A percentile compares a stretch with the other conserved stretches of the same genome.
Conservation (phyloP, 2,329 filamentous ascomycete species). For the Ampelomyces quisqualis region DNA sequence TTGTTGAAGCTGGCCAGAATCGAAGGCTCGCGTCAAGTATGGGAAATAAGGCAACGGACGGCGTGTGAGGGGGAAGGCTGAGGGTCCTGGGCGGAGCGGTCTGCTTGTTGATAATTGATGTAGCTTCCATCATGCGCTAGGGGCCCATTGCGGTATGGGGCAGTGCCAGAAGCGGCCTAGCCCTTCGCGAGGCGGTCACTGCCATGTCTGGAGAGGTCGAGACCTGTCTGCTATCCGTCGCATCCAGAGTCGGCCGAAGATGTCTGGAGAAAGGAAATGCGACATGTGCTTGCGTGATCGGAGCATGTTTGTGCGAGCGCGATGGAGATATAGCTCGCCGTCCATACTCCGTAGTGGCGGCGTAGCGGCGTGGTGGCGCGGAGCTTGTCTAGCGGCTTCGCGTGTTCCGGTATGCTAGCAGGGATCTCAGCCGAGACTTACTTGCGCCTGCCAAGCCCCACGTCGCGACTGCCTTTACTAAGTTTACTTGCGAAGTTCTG, state of each 20-base stretch:
- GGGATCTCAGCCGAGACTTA: background rate
- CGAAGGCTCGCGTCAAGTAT: conserved; percentile 2
- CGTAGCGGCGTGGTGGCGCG: background rate
- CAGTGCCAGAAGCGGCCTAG: conserved; percentile 11
- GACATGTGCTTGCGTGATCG: no score
- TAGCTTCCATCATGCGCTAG: conserved; percentile 25
- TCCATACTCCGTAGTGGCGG: background rate
- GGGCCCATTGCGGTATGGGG: conserved; percentile 10
- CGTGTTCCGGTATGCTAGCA: conserved; percentile 7
- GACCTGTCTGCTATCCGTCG: background rate
- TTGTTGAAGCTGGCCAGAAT: background rate
- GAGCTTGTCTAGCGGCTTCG: conserved; percentile 4
- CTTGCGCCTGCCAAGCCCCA: background rate
- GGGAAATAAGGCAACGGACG: background rate
- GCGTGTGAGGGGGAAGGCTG: conserved; percentile 1
- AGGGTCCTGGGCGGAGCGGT: no score
- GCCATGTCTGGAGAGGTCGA: background rate
- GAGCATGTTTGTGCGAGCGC: no score
- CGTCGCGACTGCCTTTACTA: no score
- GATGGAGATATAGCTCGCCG: no score
- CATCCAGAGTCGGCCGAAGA: background rate
- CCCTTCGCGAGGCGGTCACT: background rate
- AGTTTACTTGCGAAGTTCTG: no score
- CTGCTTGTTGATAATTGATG: no score
- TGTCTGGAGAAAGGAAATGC: no score